Conservation (phyloP, 2,329 filamentous ascomycete genomes). For the Ophiobolus disseminans region DNA sequence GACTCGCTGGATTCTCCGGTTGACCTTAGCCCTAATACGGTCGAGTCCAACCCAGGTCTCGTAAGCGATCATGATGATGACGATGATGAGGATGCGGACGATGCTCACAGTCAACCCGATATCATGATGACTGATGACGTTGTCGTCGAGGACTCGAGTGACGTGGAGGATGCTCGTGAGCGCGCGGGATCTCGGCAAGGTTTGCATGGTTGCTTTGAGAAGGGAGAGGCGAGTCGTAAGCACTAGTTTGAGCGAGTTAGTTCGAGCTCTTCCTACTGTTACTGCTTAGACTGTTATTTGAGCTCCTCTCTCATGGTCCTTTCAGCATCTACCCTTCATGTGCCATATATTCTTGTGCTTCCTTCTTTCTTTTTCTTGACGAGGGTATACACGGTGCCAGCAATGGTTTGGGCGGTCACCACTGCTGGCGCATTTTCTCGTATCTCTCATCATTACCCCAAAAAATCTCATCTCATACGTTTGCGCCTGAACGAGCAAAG, state of each 20-base stretch:
- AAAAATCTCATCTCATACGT: conserved; percentile 37
- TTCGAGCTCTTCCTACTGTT: conserved; percentile 26
- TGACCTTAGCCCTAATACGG: conserved; percentile 56
- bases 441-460: conserved; percentile 11
- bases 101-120: conserved; percentile 46
- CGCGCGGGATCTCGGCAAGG: conserved; percentile 41
- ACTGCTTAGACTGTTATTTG: conserved; percentile 13
- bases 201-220: conserved; percentile 43
- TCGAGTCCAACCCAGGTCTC: conserved; percentile 58
- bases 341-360: conserved; percentile 26
- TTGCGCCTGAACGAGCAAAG: conserved; percentile 19
- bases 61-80: conserved; percentile 60
- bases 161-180: conserved; percentile 46
- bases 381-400: conserved; percentile 29
- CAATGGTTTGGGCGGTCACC: conserved; percentile 23
- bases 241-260: conserved; percentile 41
- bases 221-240: conserved; percentile 46
- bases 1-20: conserved; percentile 45
- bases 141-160: conserved; percentile 49
- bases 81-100: conserved; percentile 52
- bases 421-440: conserved; percentile 9
- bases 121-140: conserved; percentile 46
- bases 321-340: conserved; percentile 17
- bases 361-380: conserved; percentile 9
- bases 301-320: conserved; percentile 13